Evolutionary conservation across 2,329 filamentous ascomycete genomes (phyloP), one percentile per base, ranked within the genome.

Genomic region (Phialocephala sp.): DNA sequence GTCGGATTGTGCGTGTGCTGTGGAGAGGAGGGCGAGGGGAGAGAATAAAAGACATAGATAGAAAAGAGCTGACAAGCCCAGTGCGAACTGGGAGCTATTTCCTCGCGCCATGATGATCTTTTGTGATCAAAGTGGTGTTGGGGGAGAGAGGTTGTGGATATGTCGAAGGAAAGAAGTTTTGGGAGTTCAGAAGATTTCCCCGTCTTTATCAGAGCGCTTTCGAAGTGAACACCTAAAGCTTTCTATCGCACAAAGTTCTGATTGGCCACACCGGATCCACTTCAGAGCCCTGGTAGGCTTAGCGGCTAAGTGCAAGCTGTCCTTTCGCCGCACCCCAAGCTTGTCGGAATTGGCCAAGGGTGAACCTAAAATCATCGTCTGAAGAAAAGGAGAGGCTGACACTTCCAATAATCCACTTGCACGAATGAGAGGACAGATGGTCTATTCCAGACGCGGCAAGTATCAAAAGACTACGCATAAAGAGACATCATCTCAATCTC

Each of bases 11-110:
- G 90, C 94, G 72, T 89, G 86, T 73, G 85, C 89, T 71, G 85
- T 85, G 81, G 91, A 89, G 73, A 97, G 87, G 77, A 98, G 90
- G 71, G 93, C 91, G 77, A 97, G 85, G 73, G 94, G 93, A 71
- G 91, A 88, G 76, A 99, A 92, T 72, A 98, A 88, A 71, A 97
- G 88, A 78, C 93, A 88, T 76, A 97, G 90, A 85, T 97, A 97
- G 83, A 94, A 90, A 81, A 97, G 84, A 79, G 95, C 83, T 87
- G 93, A 93, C 86, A 97, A 84, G 89, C 90, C 84, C 84, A 94
- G 79, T 85, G 88, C 85, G 87, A 90, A 84, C 82, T 87, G 84
- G 83, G 86, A 84, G 84, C 86, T 82, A 78, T 88, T 89, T 77
- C 83, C 80, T 76, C 84, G 81, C 76, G 85, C 82, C 86, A 88